These are phyloP conservation scores for Durio zibethinus DNA, from an alignment of 345 rosid species.

Conservation along the genomic window DNA sequence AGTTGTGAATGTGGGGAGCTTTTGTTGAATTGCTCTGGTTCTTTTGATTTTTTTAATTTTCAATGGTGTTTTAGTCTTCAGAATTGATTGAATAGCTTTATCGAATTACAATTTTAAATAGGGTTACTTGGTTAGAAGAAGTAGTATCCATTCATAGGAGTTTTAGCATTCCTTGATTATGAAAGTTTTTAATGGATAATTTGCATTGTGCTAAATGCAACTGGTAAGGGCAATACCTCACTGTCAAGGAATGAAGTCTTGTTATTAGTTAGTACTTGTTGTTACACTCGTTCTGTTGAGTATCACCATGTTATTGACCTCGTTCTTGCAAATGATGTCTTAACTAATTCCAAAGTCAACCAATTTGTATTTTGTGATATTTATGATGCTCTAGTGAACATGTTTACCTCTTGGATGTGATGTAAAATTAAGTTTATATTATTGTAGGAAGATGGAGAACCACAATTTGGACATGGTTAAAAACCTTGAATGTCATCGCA, in stretches of 20 bases:
- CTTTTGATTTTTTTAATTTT: not conserved
- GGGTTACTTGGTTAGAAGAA: not conserved
- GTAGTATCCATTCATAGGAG: not conserved
- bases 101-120: not conserved
- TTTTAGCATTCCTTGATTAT: not conserved
- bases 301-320: not conserved
- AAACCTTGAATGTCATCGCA: not conserved
- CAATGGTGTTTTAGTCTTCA: not conserved
- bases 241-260: not conserved
- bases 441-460: not conserved
- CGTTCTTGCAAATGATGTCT: not conserved
- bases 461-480: not conserved
- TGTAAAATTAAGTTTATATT: not conserved
- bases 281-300: not conserved
- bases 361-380: not conserved
- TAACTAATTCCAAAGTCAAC: not conserved
- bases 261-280: not conserved
- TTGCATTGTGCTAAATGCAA: constrained; percentile 1
- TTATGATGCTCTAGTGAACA: not conserved
- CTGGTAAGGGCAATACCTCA: not conserved
- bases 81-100: not conserved
- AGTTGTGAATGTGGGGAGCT: not conserved
- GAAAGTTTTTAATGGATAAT: not conserved
- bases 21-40: not conserved
- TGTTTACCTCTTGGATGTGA: not conserved